Percentiles rank a stretch among this genome's conserved stretches.
phyloP scores from a whole-genome alignment of 257 asterid species.

The Lavandula angustifolia region DNA sequence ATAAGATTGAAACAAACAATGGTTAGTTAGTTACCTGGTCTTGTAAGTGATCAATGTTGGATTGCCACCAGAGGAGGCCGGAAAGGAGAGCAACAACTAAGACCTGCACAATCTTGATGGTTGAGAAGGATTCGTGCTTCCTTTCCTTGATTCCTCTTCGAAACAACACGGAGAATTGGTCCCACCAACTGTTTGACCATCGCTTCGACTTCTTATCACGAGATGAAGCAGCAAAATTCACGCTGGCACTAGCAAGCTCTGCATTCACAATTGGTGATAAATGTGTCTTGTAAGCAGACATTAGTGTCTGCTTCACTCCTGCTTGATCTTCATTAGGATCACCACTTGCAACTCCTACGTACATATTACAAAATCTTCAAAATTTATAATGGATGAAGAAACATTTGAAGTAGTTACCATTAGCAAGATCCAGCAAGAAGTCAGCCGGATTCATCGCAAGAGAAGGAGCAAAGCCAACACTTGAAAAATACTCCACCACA shows the following conservation, averaged over 20 bases:
- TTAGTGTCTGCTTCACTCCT: slow-evolving; percentile 48
- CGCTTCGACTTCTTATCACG: slow-evolving; percentile 35
- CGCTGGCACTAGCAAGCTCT: slow-evolving; percentile 34
- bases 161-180: slow-evolving; percentile 61
- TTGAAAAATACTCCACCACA: slow-evolving; percentile 58
- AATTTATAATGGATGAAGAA: too few species aligned
- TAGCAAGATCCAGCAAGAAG: slow-evolving; percentile 80
- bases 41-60: slow-evolving; percentile 54
- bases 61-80: slow-evolving; percentile 82
- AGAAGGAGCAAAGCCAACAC: slow-evolving; percentile 53
- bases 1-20: neutral
- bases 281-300: slow-evolving; percentile 45
- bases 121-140: slow-evolving; percentile 67
- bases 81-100: slow-evolving; percentile 45
- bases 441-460: slow-evolving; percentile 87
- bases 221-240: neutral
- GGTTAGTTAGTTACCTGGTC: slow-evolving; percentile 54
- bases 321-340: slow-evolving; percentile 51
- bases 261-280: slow-evolving; percentile 39
- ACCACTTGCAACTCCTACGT: slow-evolving; percentile 51
- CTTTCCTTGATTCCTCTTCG: slow-evolving; percentile 75
- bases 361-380: too few species aligned
- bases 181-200: slow-evolving; percentile 79
- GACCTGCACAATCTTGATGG: slow-evolving; percentile 56
- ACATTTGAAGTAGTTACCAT: too few species aligned